Evolutionary conservation across 2,329 filamentous ascomycete species (phyloP).

Genomic region (Fusarium redolens): DNA sequence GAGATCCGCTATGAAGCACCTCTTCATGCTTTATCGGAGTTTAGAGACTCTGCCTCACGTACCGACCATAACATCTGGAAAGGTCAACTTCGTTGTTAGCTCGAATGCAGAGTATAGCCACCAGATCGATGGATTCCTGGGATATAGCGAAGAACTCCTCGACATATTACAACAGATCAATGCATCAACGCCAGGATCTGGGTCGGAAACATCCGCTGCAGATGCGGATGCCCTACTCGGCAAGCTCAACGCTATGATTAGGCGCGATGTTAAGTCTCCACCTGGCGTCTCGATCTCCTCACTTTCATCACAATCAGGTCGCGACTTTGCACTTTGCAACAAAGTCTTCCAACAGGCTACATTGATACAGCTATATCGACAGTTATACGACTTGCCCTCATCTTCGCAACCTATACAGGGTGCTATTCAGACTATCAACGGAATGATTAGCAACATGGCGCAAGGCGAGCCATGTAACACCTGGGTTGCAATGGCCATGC

Average conservation of each 20-base stretch:
- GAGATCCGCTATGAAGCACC: constrained; percentile 41
- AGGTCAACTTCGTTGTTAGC: rapidly evolving
- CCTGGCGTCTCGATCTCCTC: constrained; percentile 36
- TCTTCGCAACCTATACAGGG: constrained; percentile 27
- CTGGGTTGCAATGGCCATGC: constrained; percentile 49
- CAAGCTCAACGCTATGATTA: constrained; percentile 41
- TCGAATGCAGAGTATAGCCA: not conserved
- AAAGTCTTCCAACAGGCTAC: constrained; percentile 45
- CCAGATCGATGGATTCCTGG: constrained; percentile 46
- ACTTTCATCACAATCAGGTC: constrained; percentile 38
- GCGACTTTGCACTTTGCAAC: constrained; percentile 45
- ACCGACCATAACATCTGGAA: not conserved
- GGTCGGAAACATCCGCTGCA: rapidly evolving
- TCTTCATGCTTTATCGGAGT: constrained; percentile 45
- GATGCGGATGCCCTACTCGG: constrained; percentile 39
- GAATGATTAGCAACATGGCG: constrained; percentile 43
- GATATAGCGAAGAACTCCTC: constrained; percentile 45
- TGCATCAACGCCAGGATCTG: rapidly evolving
- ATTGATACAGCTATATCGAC: constrained; percentile 41
- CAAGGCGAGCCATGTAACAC: constrained; percentile 47
- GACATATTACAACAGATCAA: constrained; percentile 43
- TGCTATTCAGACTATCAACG: constrained; percentile 33
- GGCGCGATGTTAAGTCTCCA: constrained; percentile 30
- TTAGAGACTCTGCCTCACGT: constrained; percentile 44
- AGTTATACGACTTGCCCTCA: constrained; percentile 36